Percentiles rank a stretch among this genome's conserved stretches.
Conservation (phyloP, 495 filamentous ascomycete species). For the Darksidea phi region DNA sequence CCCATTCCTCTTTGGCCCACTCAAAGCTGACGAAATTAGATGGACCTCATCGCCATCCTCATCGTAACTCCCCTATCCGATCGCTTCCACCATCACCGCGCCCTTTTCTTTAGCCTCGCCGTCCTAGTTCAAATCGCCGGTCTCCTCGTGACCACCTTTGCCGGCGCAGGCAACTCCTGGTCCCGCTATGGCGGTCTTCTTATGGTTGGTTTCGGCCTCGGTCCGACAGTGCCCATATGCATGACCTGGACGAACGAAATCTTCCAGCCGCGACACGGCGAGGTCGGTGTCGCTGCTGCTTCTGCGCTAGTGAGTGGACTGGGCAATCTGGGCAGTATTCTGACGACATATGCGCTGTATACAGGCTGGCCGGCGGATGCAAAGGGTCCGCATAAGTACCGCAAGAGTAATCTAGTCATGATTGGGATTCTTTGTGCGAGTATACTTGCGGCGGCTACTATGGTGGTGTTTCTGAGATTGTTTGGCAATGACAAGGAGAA, state of each 20-base stretch:
- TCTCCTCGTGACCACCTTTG: slow-evolving; percentile 76
- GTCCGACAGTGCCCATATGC: slow-evolving; percentile 85
- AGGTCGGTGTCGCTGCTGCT: slow-evolving; percentile 89
- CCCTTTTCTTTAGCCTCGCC: slow-evolving; percentile 77
- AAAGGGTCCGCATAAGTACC: slow-evolving; percentile 67
- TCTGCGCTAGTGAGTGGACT: slow-evolving; percentile 81
- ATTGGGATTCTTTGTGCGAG: slow-evolving; percentile 77
- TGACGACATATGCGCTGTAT: slow-evolving; percentile 87
- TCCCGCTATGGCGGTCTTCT: slow-evolving; percentile 84
- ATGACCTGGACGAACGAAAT: slow-evolving; percentile 94
- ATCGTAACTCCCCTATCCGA: slow-evolving; percentile 82
- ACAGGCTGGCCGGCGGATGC: slow-evolving; percentile 78
- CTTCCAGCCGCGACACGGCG: slow-evolving; percentile 84
- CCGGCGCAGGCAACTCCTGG: slow-evolving; percentile 67
- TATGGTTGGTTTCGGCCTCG: slow-evolving; percentile 86
- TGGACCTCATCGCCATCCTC: slow-evolving; percentile 85
- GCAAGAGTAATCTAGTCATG: slow-evolving; percentile 84
- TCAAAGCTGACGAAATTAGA: slow-evolving; percentile 44
- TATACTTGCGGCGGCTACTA: slow-evolving; percentile 65
- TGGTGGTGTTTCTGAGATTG: slow-evolving; percentile 64
- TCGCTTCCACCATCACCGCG: slow-evolving; percentile 77
- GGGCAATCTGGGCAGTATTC: slow-evolving; percentile 79
- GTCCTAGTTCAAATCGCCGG: slow-evolving; percentile 79
- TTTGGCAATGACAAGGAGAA: slow-evolving; percentile 59
- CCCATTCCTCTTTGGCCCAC: not conserved